These are phyloP conservation scores for Serendipita sp. DNA, from an alignment of 768 basidiomycete species.

Conservation along the genomic window DNA sequence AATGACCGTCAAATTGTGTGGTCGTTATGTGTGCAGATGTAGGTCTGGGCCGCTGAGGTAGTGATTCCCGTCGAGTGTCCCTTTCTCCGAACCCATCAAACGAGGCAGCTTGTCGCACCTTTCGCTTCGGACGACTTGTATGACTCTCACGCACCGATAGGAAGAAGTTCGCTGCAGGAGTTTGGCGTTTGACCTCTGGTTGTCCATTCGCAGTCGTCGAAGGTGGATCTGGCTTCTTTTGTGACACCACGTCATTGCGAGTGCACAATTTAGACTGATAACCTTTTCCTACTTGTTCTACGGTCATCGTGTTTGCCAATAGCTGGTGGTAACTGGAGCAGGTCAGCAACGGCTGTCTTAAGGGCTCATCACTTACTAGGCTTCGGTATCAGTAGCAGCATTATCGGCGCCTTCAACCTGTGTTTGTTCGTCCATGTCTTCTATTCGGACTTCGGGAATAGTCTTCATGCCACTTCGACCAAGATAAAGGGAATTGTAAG, in stretches of 20 bases:
- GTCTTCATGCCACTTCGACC: not conserved
- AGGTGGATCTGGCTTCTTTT: not conserved
- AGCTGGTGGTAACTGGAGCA: conserved; percentile 47
- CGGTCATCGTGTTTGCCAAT: conserved; percentile 66
- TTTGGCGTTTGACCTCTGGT: not conserved
- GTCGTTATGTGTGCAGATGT: not conserved
- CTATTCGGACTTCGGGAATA: not conserved
- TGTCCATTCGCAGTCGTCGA: not conserved
- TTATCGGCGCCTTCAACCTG: conserved; percentile 39
- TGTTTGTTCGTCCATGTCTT: conserved; percentile 18
- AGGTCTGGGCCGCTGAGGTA: not conserved
- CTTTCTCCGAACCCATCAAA: not conserved
- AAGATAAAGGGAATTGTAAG: not conserved
- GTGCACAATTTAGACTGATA: conserved; percentile 49
- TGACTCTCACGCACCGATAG: not conserved
- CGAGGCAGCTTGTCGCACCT: conserved; percentile 5
- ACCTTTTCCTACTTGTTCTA: conserved; percentile 65
- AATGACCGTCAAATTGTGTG: no score
- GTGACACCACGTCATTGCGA: not conserved
- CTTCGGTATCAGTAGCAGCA: not conserved
- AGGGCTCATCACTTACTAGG: not conserved
- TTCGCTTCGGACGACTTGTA: not conserved
- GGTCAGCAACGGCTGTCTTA: not conserved
- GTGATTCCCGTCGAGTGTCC: not conserved
- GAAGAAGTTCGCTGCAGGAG: not conserved